phyloP scores from a whole-genome alignment of 1,139 yeast genomes.

The Sugiyamaella xylanicola region DNA sequence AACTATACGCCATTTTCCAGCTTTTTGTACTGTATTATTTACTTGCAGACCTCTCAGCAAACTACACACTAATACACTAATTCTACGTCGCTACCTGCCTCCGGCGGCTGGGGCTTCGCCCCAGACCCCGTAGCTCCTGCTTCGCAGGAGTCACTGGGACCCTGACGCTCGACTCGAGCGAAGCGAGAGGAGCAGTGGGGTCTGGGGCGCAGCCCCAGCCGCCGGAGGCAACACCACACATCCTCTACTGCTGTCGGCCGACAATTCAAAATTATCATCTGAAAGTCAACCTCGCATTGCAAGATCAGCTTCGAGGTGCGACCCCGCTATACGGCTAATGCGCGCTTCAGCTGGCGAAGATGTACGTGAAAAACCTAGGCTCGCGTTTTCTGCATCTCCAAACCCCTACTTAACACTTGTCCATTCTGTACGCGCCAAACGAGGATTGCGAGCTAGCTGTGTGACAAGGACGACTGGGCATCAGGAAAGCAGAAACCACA shows the following conservation, averaged over 20 bases:
- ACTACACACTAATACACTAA: no score
- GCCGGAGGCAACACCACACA: background rate
- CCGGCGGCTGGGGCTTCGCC: constrained; percentile 1
- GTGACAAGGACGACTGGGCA: background rate
- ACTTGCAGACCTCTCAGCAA: no score
- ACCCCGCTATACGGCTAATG: background rate
- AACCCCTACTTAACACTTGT: background rate
- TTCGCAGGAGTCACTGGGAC: background rate
- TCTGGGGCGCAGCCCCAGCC: constrained; percentile 1
- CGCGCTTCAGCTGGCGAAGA: background rate
- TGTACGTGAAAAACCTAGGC: background rate
- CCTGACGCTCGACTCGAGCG: background rate
- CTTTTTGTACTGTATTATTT: no score
- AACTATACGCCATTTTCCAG: no score
- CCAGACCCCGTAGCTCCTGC: constrained; percentile 2
- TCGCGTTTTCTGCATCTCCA: constrained; percentile 2
- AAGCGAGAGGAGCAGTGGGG: background rate
- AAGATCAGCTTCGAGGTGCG: background rate
- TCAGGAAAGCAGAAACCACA: background rate
- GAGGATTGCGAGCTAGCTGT: background rate
- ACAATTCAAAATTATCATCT: no score
- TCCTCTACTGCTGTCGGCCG: background rate
- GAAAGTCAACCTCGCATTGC: no score
- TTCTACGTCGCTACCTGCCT: background rate
- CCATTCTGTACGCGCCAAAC: background rate